Evolutionary conservation across 257 asterid genomes (phyloP).

Genomic region (Rubia yunnanensis): DNA sequence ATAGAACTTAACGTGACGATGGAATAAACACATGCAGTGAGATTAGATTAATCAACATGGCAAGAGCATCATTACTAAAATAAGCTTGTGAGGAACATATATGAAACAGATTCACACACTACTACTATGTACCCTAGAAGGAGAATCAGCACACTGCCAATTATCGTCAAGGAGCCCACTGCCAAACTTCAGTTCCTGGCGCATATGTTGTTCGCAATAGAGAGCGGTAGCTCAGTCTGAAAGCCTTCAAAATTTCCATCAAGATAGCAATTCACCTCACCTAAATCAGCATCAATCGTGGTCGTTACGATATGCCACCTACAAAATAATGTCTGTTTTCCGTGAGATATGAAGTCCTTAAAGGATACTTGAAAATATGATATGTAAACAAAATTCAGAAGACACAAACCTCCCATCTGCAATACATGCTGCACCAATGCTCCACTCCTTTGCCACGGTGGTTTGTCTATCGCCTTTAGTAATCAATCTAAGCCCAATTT

Average conservation of each 20-base stretch:
- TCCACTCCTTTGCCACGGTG: constrained; percentile 90
- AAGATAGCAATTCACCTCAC: constrained; percentile 90
- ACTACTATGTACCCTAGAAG: constrained; percentile 67
- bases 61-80: background rate
- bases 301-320: constrained; percentile 95
- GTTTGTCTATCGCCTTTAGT: constrained; percentile 91
- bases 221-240: constrained; percentile 80
- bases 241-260: constrained; percentile 95
- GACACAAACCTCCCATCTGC: constrained; percentile 86
- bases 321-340: constrained; percentile 20
- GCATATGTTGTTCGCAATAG: constrained; percentile 69
- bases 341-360: constrained; percentile 5
- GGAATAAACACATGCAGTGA: background rate
- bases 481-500: constrained; percentile 84
- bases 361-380: background rate
- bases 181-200: constrained; percentile 90
- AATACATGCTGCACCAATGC: constrained; percentile 77
- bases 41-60: background rate
- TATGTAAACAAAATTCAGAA: background rate
- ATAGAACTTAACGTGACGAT: background rate
- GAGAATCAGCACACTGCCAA: constrained; percentile 98
- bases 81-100: constrained; percentile 1
- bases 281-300: constrained; percentile 85
- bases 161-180: constrained; percentile 87
- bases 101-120: constrained; percentile 3